Evolutionary conservation across 1,284 basidiomycete species (phyloP), one percentile per base, ranked within the genome.

Genomic region (Rhizopogon parksii): DNA sequence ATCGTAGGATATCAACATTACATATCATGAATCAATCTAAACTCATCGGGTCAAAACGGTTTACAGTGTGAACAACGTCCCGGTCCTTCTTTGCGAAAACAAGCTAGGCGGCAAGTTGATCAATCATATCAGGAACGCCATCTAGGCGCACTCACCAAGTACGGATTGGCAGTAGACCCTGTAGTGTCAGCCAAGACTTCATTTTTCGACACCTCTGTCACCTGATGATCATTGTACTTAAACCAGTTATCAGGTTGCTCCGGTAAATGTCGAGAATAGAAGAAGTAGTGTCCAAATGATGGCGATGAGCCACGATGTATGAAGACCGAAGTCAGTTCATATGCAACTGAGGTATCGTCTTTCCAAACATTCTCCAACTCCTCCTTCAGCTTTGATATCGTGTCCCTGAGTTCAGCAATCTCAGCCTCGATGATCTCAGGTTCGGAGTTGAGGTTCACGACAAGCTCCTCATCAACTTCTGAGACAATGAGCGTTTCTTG

Each of bases 271-370:
- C 91, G 79, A 52, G 90, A 88, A 63, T 91, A 91, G 69, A 94
- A 89, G 71, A 89, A 93, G 66, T 93, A 91, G 68, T 94, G 88
- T 25, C 91, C 91, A 71, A 84, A 91, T 4, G 82, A 85, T 1
- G 88, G 84, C 17, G 86, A 85, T 14, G 81, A 79, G 38, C 93
- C 94, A 36, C 95, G 86, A 69, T 99, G 95, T 60, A 98, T 91
- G 71, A 98, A 99, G 11, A 98, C 95, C 11, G 91, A 91, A 0
- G 91, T 93, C 37, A 99, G 77, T 62, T 95, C 91, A 65, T 98
- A 99, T 47, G 87, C 84, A 21, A 82, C 82, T 25, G 79, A 71
- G 6, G 63, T 74, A 49, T 83, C 80, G 56, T 82, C 80, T 37
- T 70, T 70, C 96, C 96, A 99, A 6, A 95, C 62, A 2, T 69